Evolutionary conservation across 2,329 filamentous ascomycete genomes (phyloP).

Genomic region (Claviceps fusiformis): DNA sequence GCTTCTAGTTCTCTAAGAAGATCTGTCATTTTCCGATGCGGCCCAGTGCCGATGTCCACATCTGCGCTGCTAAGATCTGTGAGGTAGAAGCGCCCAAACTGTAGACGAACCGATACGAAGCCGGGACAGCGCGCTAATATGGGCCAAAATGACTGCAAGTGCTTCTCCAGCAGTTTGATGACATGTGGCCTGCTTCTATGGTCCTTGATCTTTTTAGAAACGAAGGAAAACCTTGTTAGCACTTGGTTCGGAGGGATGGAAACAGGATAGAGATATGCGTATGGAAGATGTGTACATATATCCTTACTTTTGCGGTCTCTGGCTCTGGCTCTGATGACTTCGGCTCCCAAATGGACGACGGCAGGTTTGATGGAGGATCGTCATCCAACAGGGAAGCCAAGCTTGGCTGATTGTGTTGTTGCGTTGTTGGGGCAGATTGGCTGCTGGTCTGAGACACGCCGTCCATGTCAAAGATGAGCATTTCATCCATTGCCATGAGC

Average conservation of each 20-base stretch:
- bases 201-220: neutral
- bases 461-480: neutral
- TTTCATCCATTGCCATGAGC: slow-evolving; percentile 1
- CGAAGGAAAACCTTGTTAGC: neutral
- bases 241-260: neutral
- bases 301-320: neutral
- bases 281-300: neutral
- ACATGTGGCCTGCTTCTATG: slow-evolving; percentile 5
- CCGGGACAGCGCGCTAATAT: slow-evolving; percentile 14
- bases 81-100: slow-evolving; percentile 18
- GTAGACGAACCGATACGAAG: slow-evolving; percentile 11
- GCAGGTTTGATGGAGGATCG: neutral
- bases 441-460: neutral
- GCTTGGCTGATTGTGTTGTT: neutral
- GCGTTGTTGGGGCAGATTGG: neutral
- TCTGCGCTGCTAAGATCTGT: slow-evolving; percentile 9
- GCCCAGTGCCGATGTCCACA: slow-evolving; percentile 11
- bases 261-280: neutral
- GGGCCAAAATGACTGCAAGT: slow-evolving; percentile 7
- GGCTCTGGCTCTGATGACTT: neutral
- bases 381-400: neutral
- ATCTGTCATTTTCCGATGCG: slow-evolving; percentile 7
- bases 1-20: slow-evolving; percentile 1
- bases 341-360: neutral
- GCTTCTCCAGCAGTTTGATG: slow-evolving; percentile 5